Conservation (phyloP, 768 basidiomycete species). For the Nidularia sp. region DNA sequence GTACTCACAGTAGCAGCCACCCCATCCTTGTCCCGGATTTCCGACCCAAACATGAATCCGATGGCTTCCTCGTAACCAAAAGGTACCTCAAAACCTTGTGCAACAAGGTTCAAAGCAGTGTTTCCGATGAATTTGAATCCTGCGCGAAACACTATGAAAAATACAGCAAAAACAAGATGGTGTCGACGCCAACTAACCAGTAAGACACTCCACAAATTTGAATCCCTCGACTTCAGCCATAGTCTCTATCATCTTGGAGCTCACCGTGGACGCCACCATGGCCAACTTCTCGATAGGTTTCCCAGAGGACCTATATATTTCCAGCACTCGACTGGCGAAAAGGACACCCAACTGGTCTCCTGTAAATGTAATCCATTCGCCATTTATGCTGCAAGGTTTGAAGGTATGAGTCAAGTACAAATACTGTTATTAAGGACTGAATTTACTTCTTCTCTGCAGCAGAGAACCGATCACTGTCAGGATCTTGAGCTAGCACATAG, state of each 20-base stretch:
- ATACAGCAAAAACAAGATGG: slow-evolving; percentile 1
- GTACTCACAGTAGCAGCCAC: slow-evolving; percentile 68
- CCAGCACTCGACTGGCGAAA: slow-evolving; percentile 39
- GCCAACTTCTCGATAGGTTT: slow-evolving; percentile 57
- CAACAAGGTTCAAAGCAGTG: slow-evolving; percentile 61
- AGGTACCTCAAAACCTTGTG: slow-evolving; percentile 64
- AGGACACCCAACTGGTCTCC: slow-evolving; percentile 77
- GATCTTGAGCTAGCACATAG: slow-evolving; percentile 86
- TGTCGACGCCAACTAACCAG: slow-evolving; percentile 41
- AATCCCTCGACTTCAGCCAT: slow-evolving; percentile 79
- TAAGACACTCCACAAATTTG: slow-evolving; percentile 80
- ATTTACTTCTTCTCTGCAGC: slow-evolving; percentile 67
- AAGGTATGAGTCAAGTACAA: slow-evolving; percentile 2
- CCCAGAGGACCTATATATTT: slow-evolving; percentile 35
- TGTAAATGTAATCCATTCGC: slow-evolving; percentile 68
- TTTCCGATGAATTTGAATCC: slow-evolving; percentile 94
- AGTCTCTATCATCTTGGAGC: slow-evolving; percentile 82
- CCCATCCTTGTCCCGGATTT: slow-evolving; percentile 86
- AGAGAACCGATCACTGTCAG: slow-evolving; percentile 81
- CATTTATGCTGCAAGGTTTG: slow-evolving; percentile 30
- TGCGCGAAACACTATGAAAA: slow-evolving; percentile 17
- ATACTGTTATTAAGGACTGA: background rate
- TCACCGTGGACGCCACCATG: slow-evolving; percentile 88
- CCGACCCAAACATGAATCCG: slow-evolving; percentile 81
- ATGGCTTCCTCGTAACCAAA: slow-evolving; percentile 94